These are phyloP conservation scores for Phascolomyces articulosus DNA, from an alignment of 371 early-diverging fungal genomes.

Conservation along the genomic window DNA sequence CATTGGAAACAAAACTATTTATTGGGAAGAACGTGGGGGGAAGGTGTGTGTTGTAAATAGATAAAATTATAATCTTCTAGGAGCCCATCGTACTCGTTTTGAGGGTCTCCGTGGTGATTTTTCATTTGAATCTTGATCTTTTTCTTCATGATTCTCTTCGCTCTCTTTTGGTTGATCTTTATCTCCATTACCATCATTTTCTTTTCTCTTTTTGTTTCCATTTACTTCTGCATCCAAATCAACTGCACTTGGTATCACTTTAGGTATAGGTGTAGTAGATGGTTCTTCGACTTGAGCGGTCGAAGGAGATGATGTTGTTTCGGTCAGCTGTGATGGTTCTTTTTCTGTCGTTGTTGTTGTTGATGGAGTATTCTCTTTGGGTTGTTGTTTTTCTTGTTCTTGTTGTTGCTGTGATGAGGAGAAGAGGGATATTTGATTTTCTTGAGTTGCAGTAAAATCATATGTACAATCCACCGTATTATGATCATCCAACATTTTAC, in stretches of 20 bases:
- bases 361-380: no score
- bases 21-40: not conserved
- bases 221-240: not conserved
- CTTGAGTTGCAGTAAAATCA: no score
- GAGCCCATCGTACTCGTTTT: not conserved
- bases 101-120: not conserved
- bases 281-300: no score
- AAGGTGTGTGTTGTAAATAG: no score
- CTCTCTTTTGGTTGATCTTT: not conserved
- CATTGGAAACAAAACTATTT: no score
- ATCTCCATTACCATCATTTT: not conserved
- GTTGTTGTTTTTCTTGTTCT: not conserved
- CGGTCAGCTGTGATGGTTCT: no score
- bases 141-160: not conserved
- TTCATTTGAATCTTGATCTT: not conserved
- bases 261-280: not conserved
- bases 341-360: no score
- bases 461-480: not conserved
- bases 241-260: not conserved
- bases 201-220: not conserved
- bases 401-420: not conserved
- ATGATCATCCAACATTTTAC: not conserved
- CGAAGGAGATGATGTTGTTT: no score
- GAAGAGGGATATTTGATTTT: no score
- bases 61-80: not conserved